Evolutionary conservation across 306 rosid species (phyloP), one percentile per base, ranked within the genome.

Genomic region (Ziziphus jujuba): DNA sequence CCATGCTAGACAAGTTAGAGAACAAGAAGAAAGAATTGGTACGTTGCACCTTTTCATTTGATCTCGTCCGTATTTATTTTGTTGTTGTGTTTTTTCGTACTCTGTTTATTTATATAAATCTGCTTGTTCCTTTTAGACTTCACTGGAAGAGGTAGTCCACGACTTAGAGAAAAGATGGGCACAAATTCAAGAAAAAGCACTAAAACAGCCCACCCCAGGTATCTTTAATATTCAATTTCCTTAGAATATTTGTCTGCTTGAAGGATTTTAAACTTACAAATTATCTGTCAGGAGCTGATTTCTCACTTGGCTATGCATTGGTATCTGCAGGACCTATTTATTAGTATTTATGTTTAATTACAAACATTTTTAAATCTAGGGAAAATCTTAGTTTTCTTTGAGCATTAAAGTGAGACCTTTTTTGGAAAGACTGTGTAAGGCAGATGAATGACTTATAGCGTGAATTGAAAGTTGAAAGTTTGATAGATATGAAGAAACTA

Each of bases 151-250:
- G 17, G 59, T 48, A 52, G 90, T 88, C 59, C 60, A 71, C 54
- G 73, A 63, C 25, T 83, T 90, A 75, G 96, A 90, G 77, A 72
- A 79, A 72, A 83, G 71, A 54, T 93, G 97, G 98, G 71, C 77
- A 49, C 71, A 71, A 64, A 55, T 86, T 75, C 96, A 90, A 84
- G 91, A 88, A 52, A 73, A 64, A 56, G 85, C 95, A 1, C 80
- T 86, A 36, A 77, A 82, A 72, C 93, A 83, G 71, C 99, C 96
- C 63, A 74, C 92, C 57, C 96, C 97, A 71, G 99, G 96, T 81
- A 72, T 36, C n/a, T 44, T 59, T 25, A 19, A 33, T 60, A 7
- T 11, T 64, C 15, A 19, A n/a, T 43, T 54, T 25, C 5, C 22
- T 36, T 36, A 6, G 21, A 43, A 33, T 50, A 24, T 57, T 5